These are phyloP conservation scores for Thelephora aurantiotincta DNA, from an alignment of 768 basidiomycete species.

Conservation along the genomic window DNA sequence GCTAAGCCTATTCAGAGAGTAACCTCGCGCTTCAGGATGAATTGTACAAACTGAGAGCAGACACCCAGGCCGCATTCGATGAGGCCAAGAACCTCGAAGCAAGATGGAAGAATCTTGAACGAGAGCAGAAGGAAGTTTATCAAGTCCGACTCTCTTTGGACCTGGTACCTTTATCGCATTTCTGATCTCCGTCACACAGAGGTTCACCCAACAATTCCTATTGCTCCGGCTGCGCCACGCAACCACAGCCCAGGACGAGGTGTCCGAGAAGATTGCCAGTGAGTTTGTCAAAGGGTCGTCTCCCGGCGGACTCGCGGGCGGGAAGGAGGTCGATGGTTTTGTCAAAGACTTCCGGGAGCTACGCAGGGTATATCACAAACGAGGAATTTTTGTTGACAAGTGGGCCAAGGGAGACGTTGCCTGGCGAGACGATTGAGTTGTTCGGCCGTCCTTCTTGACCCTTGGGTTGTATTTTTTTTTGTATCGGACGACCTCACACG, in stretches of 20 bases:
- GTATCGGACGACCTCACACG: not conserved
- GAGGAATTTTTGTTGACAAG: slow-evolving; percentile 78
- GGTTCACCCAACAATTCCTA: slow-evolving; percentile 77
- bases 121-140: slow-evolving; percentile 79
- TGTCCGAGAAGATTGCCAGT: slow-evolving; percentile 75
- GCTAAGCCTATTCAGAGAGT: slow-evolving; percentile 31
- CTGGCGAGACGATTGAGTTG: slow-evolving; percentile 57
- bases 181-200: slow-evolving; percentile 25
- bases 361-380: slow-evolving; percentile 86
- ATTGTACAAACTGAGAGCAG: slow-evolving; percentile 60
- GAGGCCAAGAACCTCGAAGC: slow-evolving; percentile 71
- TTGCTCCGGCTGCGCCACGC: slow-evolving; percentile 80
- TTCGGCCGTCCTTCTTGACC: not conserved
- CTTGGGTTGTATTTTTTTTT: not conserved
- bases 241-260: slow-evolving; percentile 80
- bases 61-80: slow-evolving; percentile 80
- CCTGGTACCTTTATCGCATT: not conserved
- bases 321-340: slow-evolving; percentile 70
- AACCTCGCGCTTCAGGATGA: slow-evolving; percentile 67
- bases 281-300: slow-evolving; percentile 57
- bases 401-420: slow-evolving; percentile 78
- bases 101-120: slow-evolving; percentile 78
- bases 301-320: slow-evolving; percentile 13
- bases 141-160: slow-evolving; percentile 35
- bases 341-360: slow-evolving; percentile 78